Base-by-base conservation (phyloP, 352 stramenopile species). In the Globisporangium polare region DNA sequence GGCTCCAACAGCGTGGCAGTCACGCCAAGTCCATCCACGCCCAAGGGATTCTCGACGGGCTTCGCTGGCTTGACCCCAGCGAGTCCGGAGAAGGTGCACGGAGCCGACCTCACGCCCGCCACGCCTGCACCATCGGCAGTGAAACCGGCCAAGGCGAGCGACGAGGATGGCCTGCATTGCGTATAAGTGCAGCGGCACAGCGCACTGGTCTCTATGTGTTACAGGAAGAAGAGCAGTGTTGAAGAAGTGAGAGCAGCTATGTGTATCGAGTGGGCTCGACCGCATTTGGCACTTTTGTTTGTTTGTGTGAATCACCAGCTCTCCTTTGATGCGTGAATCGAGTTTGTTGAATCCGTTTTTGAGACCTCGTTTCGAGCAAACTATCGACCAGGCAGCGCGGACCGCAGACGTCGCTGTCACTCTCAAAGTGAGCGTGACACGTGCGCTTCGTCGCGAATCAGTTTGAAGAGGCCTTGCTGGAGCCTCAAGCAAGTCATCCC, bases 1-100 rank as follows among this genome's bases (percentile, higher is more conserved):
- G 46, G 31, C 43, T 35, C 47, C 4, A 53, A 43, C 15, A 20
- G 13, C 13, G 42, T 31, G 15, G 12, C 29, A 24, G 59, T 27
- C n/a, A 65, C 59, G 22, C 50, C 59, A 24, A 51, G 35, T n/a
- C 59, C 50, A n/a, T 67, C 61, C 15, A 62, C 47, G 13, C n/a
- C 53, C 15, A 67, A 61, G 37, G 53, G 43, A 20, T 4, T 67
- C n/a, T 31, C 61, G 45, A 58, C 61, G 1, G 61, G 49, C 39
- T 67, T 67, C 39, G 39, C 53, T 18, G 43, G 49, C 5, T 57
- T 67, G n/a, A 18, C 39, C n/a, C 53, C 46, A 22, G 41, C 47
- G 35, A 62, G 33, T 20, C 61, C 61, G 1, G 61, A 67, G 33
- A 67, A 67, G 37, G 61, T 67, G 12, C 61, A 67, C 46, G 61